Conservation (phyloP, 2,329 filamentous ascomycete species). For the Podosphaera leucotricha region DNA sequence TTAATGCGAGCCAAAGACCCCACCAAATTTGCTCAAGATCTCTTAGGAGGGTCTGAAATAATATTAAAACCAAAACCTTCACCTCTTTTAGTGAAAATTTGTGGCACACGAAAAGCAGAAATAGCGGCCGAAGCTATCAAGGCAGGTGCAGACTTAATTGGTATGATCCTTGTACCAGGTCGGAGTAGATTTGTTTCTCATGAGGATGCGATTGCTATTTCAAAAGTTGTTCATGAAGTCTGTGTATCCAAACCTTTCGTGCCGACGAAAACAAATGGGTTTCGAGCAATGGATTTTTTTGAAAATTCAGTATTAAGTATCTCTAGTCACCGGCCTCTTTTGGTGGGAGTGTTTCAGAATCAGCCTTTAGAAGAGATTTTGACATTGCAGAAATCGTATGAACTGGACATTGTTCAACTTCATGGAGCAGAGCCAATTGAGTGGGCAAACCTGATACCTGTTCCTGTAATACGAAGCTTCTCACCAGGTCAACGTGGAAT, state of each 20-base stretch:
- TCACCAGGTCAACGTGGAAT: slow-evolving; percentile 40
- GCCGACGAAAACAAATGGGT: slow-evolving; percentile 9
- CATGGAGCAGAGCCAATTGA: slow-evolving; percentile 84
- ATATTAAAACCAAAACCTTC: neutral
- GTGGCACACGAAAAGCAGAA: slow-evolving; percentile 65
- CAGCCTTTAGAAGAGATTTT: slow-evolving; percentile 69
- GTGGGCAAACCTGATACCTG: slow-evolving; percentile 72
- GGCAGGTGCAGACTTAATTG: slow-evolving; percentile 74
- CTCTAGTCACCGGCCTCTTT: slow-evolving; percentile 36
- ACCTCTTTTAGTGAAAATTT: slow-evolving; percentile 69
- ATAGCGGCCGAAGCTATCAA: slow-evolving; percentile 61
- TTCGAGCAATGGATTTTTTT: slow-evolving; percentile 44
- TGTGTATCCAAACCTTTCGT: slow-evolving; percentile 1
- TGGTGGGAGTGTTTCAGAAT: slow-evolving; percentile 88
- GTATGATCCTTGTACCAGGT: slow-evolving; percentile 72
- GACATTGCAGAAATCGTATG: slow-evolving; percentile 49
- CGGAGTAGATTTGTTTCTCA: slow-evolving; percentile 58
- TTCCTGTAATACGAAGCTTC: slow-evolving; percentile 77
- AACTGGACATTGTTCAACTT: slow-evolving; percentile 73
- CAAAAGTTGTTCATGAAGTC: slow-evolving; percentile 42
- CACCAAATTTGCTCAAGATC: slow-evolving; percentile 55
- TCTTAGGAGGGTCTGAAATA: slow-evolving; percentile 36
- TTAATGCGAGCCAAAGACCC: slow-evolving; percentile 82
- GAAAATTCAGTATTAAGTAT: slow-evolving; percentile 25
- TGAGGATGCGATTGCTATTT: slow-evolving; percentile 61